Base-by-base conservation (phyloP, 1,139 yeast genomes). In the Debaryomyces fabryi region DNA sequence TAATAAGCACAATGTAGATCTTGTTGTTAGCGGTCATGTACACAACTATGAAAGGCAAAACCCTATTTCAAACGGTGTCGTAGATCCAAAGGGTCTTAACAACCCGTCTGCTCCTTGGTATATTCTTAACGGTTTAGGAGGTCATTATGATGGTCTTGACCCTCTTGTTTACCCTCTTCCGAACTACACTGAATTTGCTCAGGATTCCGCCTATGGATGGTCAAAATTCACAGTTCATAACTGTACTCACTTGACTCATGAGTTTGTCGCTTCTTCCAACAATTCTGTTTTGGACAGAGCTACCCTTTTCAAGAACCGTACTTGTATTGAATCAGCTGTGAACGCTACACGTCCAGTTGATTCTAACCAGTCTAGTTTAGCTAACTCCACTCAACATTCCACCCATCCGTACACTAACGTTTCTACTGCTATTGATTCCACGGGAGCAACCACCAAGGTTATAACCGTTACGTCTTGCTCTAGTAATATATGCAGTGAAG, bases 401-500 rank as follows among this genome's bases (percentile, higher is more conserved):
- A 34, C 18, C 6, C 18, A 18, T 34, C 57, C 58, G 48, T 63
- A 61, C 58, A 51, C 54, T 23, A 62, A 66, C 52, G 57, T 52
- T 35, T 60, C 68, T 50, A 58, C 59, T 42, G 63, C 61, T 45
- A 55, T 55, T n/a, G 13, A 27, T 27, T 27, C 30, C 4, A 27
- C n/a, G 49, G 59, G 57, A 45, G 48, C 59, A 39, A 52, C 47
- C 21, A 58, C 65, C 55, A 67, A 72, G 40, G 65, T 75, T 52
- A 68, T 74, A 50, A 78, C 83, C 59, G 67, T 79, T 64, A 78
- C 83, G 51, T 72, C 78, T 46, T 79, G 84, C 66, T 55, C 63
- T 24, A 65, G 65, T 58, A 40, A 69, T 62, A 62, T 60, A 54
- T 73, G 76, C 58, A 53, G 64, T 27, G 56, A 61, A 16, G 60